A percentile compares a stretch with the other conserved stretches of the same genome.
These are phyloP conservation scores for Euptelea pleiosperma DNA, from an alignment of 164 flowering plant species.

Conservation along the genomic window DNA sequence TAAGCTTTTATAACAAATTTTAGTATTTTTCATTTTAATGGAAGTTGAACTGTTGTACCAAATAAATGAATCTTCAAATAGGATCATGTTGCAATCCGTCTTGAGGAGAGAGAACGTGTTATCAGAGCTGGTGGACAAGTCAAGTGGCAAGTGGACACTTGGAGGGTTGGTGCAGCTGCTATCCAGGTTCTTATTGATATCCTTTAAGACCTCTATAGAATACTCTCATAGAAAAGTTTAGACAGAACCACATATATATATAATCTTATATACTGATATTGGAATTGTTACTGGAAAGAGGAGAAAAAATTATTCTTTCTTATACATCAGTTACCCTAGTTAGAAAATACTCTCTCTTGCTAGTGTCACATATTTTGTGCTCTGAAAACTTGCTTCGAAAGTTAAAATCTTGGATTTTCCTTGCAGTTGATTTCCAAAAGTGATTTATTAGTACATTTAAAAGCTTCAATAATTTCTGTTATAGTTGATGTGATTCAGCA, in stretches of 20 bases:
- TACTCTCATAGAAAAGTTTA: background rate
- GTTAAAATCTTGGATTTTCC: too few species aligned
- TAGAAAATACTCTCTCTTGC: too few species aligned
- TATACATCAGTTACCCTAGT: too few species aligned
- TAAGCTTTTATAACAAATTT: conserved; percentile 1
- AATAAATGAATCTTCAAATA: conserved; percentile 16
- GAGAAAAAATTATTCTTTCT: too few species aligned
- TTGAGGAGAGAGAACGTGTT: conserved; percentile 81
- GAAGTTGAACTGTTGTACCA: background rate
- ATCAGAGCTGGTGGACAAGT: conserved; percentile 66
- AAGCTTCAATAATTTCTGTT: too few species aligned
- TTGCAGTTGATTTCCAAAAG: too few species aligned
- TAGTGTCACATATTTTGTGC: background rate
- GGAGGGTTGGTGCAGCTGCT: conserved; percentile 95
- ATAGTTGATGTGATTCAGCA: too few species aligned
- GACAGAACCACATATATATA: too few species aligned
- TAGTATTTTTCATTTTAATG: background rate
- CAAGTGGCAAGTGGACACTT: conserved; percentile 88
- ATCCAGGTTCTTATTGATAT: conserved; percentile 66
- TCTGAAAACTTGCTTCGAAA: too few species aligned
- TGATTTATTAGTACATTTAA: too few species aligned
- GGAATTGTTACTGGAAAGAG: too few species aligned
- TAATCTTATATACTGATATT: too few species aligned
- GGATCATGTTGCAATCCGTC: conserved; percentile 93
- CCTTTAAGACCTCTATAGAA: conserved; percentile 5